phyloP scores from a whole-genome alignment of 768 basidiomycete species.

The Psilocybe azurescens region DNA sequence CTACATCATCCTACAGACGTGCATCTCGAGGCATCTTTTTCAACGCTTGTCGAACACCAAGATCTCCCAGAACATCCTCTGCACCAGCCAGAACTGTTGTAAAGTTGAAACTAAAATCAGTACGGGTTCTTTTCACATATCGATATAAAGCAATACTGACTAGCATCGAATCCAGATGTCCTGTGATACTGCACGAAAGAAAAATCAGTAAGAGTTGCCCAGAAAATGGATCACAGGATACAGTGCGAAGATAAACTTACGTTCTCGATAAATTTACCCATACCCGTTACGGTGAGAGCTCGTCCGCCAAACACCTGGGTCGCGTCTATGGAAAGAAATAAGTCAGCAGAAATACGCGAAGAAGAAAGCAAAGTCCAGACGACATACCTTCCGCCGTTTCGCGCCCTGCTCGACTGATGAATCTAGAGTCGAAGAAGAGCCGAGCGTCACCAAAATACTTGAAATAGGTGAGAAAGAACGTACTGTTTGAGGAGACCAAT shows the following conservation, averaged over 20 bases:
- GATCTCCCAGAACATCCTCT: conserved; percentile 37
- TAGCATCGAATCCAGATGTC: conserved; percentile 84
- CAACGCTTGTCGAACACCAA: conserved; percentile 37
- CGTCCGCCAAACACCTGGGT: conserved; percentile 91
- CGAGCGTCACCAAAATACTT: conserved; percentile 9
- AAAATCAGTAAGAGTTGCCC: conserved; percentile 2
- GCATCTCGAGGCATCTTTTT: conserved; percentile 40
- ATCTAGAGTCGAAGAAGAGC: conserved; percentile 43
- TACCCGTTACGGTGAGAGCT: conserved; percentile 83
- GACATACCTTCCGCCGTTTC: conserved; percentile 70
- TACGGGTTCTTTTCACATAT: conserved; percentile 9
- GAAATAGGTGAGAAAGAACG: conserved; percentile 30
- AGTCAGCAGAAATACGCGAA: conserved; percentile 27
- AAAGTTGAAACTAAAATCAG: conserved; percentile 13
- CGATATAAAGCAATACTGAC: conserved; percentile 37
- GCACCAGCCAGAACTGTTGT: conserved; percentile 67
- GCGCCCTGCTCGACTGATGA: conserved; percentile 66
- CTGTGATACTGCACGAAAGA: conserved; percentile 67
- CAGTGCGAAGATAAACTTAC: conserved; percentile 44
- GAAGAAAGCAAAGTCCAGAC: conserved; percentile 14
- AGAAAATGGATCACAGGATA: not conserved
- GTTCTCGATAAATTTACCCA: conserved; percentile 86
- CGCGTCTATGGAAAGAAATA: conserved; percentile 51
- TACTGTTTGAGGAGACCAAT: conserved; percentile 91
- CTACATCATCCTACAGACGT: conserved; percentile 22